Conservation (phyloP, 1,284 basidiomycete genomes). For the Melampsora americana region DNA sequence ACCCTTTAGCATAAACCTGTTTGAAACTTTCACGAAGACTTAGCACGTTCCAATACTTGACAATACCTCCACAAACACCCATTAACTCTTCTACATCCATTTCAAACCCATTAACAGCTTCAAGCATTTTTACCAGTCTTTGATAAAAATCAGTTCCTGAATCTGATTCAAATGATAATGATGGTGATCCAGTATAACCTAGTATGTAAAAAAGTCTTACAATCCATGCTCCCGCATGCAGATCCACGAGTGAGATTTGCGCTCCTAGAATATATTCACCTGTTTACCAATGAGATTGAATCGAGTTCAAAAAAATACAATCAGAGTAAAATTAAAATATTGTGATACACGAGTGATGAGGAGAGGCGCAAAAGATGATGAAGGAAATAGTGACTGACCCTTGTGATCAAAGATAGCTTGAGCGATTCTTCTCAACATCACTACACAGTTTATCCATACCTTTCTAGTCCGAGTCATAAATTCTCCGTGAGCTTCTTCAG, state of each 20-base stretch:
- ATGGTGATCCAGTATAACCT: not conserved
- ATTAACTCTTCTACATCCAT: not conserved
- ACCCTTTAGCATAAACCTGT: not conserved
- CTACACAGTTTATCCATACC: not conserved
- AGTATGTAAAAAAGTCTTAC: not conserved
- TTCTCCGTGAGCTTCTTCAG: not conserved
- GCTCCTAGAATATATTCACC: constrained; percentile 4
- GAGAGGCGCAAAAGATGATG: not conserved
- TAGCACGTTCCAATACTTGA: not conserved
- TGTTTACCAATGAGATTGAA: not conserved
- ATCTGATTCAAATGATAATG: not conserved
- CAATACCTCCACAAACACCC: not conserved
- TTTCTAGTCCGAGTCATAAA: not conserved
- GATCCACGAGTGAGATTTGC: not conserved
- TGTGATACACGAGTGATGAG: too few relatives aligned
- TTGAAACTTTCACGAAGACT: not conserved
- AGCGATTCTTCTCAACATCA: not conserved
- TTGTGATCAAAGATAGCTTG: not conserved
- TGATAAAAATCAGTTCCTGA: not conserved
- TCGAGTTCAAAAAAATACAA: not conserved
- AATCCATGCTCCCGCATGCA: not conserved
- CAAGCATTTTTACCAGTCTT: not conserved
- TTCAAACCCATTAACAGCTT: not conserved
- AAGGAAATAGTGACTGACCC: not conserved
- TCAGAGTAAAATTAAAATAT: too few relatives aligned